Conservation (phyloP, 2,329 filamentous ascomycete species). For the Trichophyton equinum region DNA sequence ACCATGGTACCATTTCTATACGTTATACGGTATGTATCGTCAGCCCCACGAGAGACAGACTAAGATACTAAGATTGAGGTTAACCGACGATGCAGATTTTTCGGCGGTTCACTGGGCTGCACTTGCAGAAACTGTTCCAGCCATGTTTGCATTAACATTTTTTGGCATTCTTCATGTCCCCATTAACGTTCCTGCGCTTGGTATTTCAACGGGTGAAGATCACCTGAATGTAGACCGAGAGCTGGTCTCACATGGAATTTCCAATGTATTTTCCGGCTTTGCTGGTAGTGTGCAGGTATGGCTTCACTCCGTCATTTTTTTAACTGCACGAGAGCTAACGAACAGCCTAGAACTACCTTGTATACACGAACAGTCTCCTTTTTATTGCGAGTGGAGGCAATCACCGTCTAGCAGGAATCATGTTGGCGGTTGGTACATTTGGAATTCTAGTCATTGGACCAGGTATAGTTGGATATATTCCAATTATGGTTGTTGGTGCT, state of each 20-base stretch:
- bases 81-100: constrained; percentile 47
- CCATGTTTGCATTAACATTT: constrained; percentile 94
- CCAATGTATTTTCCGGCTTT: constrained; percentile 79
- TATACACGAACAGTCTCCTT: constrained; percentile 94
- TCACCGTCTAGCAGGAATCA: constrained; percentile 69
- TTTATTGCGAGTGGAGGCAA: constrained; percentile 90
- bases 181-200: constrained; percentile 91
- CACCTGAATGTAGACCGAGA: constrained; percentile 84
- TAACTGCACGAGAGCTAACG: constrained; percentile 9
- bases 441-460: constrained; percentile 77
- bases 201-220: constrained; percentile 81
- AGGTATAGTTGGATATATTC: constrained; percentile 81
- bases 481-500: constrained; percentile 90
- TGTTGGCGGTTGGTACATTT: constrained; percentile 69
- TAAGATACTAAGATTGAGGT: constrained; percentile 5
- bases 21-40: constrained; percentile 62
- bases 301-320: neutral
- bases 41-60: neutral
- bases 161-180: constrained; percentile 95
- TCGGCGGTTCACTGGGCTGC: constrained; percentile 70
- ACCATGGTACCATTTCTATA: constrained; percentile 97
- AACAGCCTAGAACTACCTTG: constrained; percentile 69
- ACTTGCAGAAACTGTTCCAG: constrained; percentile 70
- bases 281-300: constrained; percentile 65
- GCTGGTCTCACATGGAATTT: constrained; percentile 81